These are phyloP conservation scores for Leccinum subfulvum DNA, from an alignment of 1,284 basidiomycete species.

Conservation along the genomic window DNA sequence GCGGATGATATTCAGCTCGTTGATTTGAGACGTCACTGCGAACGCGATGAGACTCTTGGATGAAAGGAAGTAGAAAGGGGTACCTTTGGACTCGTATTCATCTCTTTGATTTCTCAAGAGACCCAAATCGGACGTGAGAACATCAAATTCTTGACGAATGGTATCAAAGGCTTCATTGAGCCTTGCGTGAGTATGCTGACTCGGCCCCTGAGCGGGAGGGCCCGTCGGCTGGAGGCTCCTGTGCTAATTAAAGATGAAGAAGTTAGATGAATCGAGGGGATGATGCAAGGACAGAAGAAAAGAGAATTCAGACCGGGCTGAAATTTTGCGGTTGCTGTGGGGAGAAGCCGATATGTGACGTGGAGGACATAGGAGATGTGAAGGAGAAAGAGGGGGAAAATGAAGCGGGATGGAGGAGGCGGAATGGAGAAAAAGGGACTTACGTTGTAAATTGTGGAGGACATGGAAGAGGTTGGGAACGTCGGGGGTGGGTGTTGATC, in stretches of 20 bases:
- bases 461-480: conserved; percentile 41
- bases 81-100: conserved; percentile 87
- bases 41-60: conserved; percentile 9
- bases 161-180: conserved; percentile 82
- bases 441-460: conserved; percentile 50
- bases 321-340: conserved; percentile 30
- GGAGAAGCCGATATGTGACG: conserved; percentile 1
- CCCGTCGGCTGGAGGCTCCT: conserved; percentile 63
- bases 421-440: conserved; percentile 23
- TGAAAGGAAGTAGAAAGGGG: background rate
- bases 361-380: background rate
- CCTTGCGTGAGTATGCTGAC: conserved; percentile 43
- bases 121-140: conserved; percentile 67
- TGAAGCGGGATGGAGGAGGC: background rate
- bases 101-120: conserved; percentile 78
- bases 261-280: conserved; percentile 19
- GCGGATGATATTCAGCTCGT: conserved; percentile 71
- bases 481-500: conserved; percentile 37
- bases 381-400: background rate
- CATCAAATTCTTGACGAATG: conserved; percentile 86
- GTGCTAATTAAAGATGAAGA: conserved; percentile 44
- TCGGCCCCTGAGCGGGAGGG: conserved; percentile 44
- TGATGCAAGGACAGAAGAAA: background rate
- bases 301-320: conserved; percentile 4
- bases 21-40: conserved; percentile 67